Evolutionary conservation across 352 stramenopile genomes (phyloP).

Genomic region (Phytophthora aleatoria): DNA sequence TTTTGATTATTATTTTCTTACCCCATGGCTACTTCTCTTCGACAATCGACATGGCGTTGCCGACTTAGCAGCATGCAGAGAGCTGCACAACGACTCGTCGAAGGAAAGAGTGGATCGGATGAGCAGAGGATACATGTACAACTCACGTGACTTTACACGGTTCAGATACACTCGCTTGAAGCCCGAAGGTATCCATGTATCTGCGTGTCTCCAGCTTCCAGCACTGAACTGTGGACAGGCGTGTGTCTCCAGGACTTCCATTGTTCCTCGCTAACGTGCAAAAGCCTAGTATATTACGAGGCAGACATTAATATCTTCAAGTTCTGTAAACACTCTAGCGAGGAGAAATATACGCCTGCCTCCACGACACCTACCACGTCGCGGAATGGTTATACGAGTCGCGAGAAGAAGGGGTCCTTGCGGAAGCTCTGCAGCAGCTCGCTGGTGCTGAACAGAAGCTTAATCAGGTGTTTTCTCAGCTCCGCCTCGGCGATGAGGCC

Average conservation of each 20-base stretch:
- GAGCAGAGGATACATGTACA: constrained; percentile 23
- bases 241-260: constrained; percentile 3
- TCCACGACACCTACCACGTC: constrained; percentile 14
- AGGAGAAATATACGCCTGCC: neutral
- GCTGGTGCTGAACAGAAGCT: constrained; percentile 70
- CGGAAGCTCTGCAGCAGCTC: constrained; percentile 76
- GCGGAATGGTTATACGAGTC: constrained; percentile 53
- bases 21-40: neutral
- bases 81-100: constrained; percentile 9
- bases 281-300: constrained; percentile 33
- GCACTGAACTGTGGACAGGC: constrained; percentile 17
- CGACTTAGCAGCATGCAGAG: constrained; percentile 2
- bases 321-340: constrained; percentile 29
- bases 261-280: constrained; percentile 4
- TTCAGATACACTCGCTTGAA: constrained; percentile 1
- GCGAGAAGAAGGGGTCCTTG: constrained; percentile 75
- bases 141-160: constrained; percentile 24
- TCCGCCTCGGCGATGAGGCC: constrained; percentile 60
- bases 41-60: constrained; percentile 6
- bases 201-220: constrained; percentile 20
- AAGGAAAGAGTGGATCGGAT: constrained; percentile 9
- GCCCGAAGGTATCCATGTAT: constrained; percentile 27
- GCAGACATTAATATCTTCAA: constrained; percentile 26
- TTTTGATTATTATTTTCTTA: constrained; percentile 40
- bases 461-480: constrained; percentile 77